Evolutionary conservation across 169 alveolate genomes (phyloP).

Genomic region (Cryptosporidium felis): DNA sequence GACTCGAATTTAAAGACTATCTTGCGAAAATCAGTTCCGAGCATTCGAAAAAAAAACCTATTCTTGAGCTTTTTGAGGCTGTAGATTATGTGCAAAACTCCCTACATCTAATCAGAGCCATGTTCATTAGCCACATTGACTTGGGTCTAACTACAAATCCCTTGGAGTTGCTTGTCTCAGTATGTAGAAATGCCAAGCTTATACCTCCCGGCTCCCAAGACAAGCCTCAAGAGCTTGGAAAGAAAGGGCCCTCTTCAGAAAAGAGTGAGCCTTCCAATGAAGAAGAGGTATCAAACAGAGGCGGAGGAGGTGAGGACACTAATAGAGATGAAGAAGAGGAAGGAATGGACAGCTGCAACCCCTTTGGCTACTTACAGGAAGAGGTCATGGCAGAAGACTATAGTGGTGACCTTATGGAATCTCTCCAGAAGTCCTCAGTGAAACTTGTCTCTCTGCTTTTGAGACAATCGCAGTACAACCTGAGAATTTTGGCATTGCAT

Average conservation of each 20-base stretch:
- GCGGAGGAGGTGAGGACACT: neutral
- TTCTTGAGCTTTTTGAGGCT: constrained; percentile 40
- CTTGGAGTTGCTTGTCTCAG: constrained; percentile 19
- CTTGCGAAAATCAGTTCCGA: neutral
- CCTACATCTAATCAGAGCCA: constrained; percentile 7
- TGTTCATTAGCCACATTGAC: neutral
- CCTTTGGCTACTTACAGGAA: constrained; percentile 1
- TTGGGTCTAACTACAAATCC: constrained; percentile 44
- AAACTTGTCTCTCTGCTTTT: neutral
- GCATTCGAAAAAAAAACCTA: neutral
- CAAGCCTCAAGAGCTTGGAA: neutral
- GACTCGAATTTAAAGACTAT: constrained; percentile 4
- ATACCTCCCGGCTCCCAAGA: constrained; percentile 10
- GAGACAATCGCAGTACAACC: constrained; percentile 29
- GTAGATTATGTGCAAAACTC: constrained; percentile 35
- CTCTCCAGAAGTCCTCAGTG: constrained; percentile 52
- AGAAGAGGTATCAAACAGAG: neutral
- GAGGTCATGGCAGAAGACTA: constrained; percentile 34
- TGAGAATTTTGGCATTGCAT: constrained; percentile 7
- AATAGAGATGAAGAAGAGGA: neutral
- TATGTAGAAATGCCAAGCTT: constrained; percentile 55
- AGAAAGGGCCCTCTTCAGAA: neutral
- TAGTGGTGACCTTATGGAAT: constrained; percentile 36
- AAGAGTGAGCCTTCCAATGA: neutral
- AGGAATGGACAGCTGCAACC: constrained; percentile 12